These are phyloP conservation scores for Suillus lakei DNA, from an alignment of 768 basidiomycete species.

Conservation along the genomic window DNA sequence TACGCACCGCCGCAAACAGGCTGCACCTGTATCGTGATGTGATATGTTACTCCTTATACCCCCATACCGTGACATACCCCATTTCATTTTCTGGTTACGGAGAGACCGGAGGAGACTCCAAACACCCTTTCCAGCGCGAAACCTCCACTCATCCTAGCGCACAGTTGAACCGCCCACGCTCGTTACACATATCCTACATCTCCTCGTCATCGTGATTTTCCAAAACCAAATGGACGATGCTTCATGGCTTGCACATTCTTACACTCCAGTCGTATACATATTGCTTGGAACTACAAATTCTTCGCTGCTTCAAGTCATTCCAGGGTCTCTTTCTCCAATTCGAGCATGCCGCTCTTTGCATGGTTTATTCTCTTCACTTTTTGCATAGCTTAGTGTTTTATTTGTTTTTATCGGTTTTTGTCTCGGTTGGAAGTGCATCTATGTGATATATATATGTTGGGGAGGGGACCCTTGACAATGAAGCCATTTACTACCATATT, in stretches of 20 bases:
- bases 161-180: conserved; percentile 29
- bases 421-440: conserved; percentile 26
- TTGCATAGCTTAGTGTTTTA: conserved; percentile 33
- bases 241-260: conserved; percentile 19
- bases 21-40: conserved; percentile 77
- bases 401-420: conserved; percentile 37
- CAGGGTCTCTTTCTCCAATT: background rate
- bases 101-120: conserved; percentile 2
- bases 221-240: conserved; percentile 33
- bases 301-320: background rate
- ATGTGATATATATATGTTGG: conserved; percentile 37
- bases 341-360: conserved; percentile 9
- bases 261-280: conserved; percentile 25
- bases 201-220: conserved; percentile 19
- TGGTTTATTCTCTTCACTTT: conserved; percentile 9
- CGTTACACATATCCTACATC: conserved; percentile 34
- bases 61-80: conserved; percentile 39
- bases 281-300: conserved; percentile 11
- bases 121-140: conserved; percentile 2
- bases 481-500: background rate
- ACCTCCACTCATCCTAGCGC: conserved; percentile 22
- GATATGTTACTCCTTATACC: conserved; percentile 41
- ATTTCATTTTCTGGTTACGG: conserved; percentile 10
- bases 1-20: conserved; percentile 83
- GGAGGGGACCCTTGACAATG: conserved; percentile 12